These are phyloP conservation scores for Kazachstania psychrophila DNA, from an alignment of 805 yeast genomes.

Conservation along the genomic window DNA sequence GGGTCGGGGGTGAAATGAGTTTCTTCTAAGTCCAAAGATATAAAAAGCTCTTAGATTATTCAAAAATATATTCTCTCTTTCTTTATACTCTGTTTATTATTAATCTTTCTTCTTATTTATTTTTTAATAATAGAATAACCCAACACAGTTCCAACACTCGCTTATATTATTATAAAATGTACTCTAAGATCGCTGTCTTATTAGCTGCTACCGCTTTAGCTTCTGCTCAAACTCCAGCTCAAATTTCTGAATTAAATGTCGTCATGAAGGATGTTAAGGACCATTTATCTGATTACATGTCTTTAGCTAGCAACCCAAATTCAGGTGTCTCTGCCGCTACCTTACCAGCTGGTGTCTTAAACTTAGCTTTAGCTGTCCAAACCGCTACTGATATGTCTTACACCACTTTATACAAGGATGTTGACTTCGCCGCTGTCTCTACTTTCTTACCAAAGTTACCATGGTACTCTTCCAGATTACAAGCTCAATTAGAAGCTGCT, in stretches of 20 bases:
- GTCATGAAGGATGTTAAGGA: conserved; percentile 16
- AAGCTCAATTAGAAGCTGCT: conserved; percentile 8
- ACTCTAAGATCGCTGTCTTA: conserved; percentile 14
- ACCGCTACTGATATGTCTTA: conserved; percentile 30
- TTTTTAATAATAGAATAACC: too few species aligned
- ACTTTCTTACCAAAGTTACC: conserved; percentile 25
- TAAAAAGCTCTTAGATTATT: too few species aligned
- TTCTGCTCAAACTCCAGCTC: conserved; percentile 12
- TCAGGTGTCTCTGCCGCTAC: conserved; percentile 11
- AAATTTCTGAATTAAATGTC: conserved; percentile 16
- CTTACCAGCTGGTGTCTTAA: conserved; percentile 18
- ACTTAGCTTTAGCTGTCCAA: conserved; percentile 15
- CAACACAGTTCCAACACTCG: conserved; percentile 7
- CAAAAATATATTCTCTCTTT: too few species aligned
- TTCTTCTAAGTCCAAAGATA: too few species aligned
- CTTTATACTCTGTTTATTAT: background rate
- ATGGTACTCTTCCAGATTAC: conserved; percentile 30
- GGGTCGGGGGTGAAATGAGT: too few species aligned
- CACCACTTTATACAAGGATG: conserved; percentile 25
- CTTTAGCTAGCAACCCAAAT: conserved; percentile 8
- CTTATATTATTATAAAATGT: conserved; percentile 6
- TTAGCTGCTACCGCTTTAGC: conserved; percentile 17
- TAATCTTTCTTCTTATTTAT: background rate
- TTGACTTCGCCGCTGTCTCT: conserved; percentile 23
- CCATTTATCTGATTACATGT: conserved; percentile 13